Percentiles rank a stretch among this genome's conserved stretches.
phyloP scores from a whole-genome alignment of 176 grass and related monocot species.

The Oryza nivara region DNA sequence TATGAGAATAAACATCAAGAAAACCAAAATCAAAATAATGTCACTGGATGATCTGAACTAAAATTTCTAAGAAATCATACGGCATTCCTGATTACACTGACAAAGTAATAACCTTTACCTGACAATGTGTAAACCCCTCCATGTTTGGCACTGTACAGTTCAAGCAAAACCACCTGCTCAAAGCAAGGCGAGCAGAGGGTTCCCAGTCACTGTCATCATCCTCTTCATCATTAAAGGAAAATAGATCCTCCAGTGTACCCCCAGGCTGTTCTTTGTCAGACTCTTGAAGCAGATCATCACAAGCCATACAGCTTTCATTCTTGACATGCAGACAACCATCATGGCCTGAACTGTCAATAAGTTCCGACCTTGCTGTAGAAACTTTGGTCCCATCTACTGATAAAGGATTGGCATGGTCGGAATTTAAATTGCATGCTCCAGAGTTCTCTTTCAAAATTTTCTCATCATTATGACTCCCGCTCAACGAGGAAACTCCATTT shows the following conservation, averaged over 20 bases:
- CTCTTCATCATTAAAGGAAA: slow-evolving; percentile 72
- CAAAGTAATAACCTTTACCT: slow-evolving; percentile 49
- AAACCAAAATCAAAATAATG: slow-evolving; percentile 31
- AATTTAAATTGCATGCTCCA: slow-evolving; percentile 26
- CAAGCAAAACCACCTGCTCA: slow-evolving; percentile 74
- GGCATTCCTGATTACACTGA: neutral
- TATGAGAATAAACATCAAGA: slow-evolving; percentile 41
- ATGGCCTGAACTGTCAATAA: slow-evolving; percentile 41
- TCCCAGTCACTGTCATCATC: slow-evolving; percentile 93
- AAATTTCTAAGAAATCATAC: slow-evolving; percentile 14
- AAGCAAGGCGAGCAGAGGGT: slow-evolving; percentile 54
- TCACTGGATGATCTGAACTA: slow-evolving; percentile 20
- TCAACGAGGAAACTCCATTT: slow-evolving; percentile 30
- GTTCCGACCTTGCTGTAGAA: slow-evolving; percentile 36
- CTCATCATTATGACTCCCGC: slow-evolving; percentile 18
- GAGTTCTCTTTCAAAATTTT: slow-evolving; percentile 41
- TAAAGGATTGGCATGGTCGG: slow-evolving; percentile 32
- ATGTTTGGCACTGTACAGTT: slow-evolving; percentile 81
- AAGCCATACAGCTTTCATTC: slow-evolving; percentile 40
- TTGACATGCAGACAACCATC: slow-evolving; percentile 41
- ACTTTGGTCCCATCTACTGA: slow-evolving; percentile 32
- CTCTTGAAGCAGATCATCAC: slow-evolving; percentile 45
- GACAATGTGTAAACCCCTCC: slow-evolving; percentile 51
- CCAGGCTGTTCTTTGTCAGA: slow-evolving; percentile 47
- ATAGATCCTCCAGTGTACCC: slow-evolving; percentile 70